These are phyloP conservation scores for Colletotrichum trifolii DNA, from an alignment of 2,329 filamentous ascomycete genomes.

Conservation along the genomic window DNA sequence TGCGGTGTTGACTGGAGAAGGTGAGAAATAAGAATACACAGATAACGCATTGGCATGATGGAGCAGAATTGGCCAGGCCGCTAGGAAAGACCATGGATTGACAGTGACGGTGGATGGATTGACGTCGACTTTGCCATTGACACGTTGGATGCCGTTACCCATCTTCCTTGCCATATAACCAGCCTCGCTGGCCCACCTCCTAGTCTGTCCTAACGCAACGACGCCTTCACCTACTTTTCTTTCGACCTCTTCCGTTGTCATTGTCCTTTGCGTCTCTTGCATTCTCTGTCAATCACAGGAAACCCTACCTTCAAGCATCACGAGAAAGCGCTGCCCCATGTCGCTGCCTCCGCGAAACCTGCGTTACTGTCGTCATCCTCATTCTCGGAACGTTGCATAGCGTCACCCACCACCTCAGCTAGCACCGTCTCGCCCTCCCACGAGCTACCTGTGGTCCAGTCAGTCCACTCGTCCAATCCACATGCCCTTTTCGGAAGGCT, in stretches of 20 bases:
- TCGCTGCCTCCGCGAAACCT: constrained; percentile 15
- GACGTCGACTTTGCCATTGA: constrained; percentile 5
- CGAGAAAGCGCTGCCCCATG: constrained; percentile 7
- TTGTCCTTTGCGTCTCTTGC: not conserved
- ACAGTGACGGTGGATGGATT: not conserved
- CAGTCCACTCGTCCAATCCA: not conserved
- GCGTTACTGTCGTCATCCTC: constrained; percentile 1
- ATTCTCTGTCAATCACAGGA: not conserved
- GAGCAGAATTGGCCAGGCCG: not conserved
- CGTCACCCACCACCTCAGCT: constrained; percentile 9
- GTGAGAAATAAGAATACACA: not conserved
- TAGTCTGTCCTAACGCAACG: not conserved
- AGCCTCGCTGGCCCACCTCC: constrained; percentile 6
- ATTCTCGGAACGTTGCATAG: constrained; percentile 23
- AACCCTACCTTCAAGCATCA: no score
- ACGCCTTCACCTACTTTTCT: constrained; percentile 18
- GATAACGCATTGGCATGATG: not conserved
- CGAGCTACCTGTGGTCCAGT: no score
- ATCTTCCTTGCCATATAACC: constrained; percentile 21
- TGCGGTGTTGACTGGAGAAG: not conserved
- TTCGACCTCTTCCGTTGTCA: constrained; percentile 4
- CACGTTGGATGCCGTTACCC: constrained; percentile 4
- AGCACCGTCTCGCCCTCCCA: not conserved
- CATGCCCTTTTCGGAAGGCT: constrained; percentile 15
- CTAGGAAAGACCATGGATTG: constrained; percentile 28